Base-by-base conservation (phyloP, 2,329 filamentous ascomycete species). In the Pseudogymnoascus sp. region DNA sequence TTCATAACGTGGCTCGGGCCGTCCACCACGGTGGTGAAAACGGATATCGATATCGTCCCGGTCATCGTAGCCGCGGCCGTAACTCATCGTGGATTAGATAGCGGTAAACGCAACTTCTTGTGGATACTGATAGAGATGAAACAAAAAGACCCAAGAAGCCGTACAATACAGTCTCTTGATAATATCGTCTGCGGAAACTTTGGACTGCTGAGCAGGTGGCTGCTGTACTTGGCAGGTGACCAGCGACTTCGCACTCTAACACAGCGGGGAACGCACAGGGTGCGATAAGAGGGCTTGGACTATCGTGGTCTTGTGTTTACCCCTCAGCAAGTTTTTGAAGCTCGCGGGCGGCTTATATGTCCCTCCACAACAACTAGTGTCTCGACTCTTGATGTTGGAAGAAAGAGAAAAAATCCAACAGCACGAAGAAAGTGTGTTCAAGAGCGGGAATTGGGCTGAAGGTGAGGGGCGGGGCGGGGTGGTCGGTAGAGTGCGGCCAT, bases 1-100 rank as follows among this genome's bases (percentile, higher is more conserved):
- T 26, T 54, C 47, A 33, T 33, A 54, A 54, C 47, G 47, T 54
- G 47, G 47, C 29, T 54, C 47, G 47, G 47, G 9, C 73, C 47
- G 47, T 13, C 47, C 47, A 37, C 35, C 35, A 37, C 75, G 76
- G 62, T 69, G 74, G 60, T 74, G 74, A 63, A 82, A 71, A 47
- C 73, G 79, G 66, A 84, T 76, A 66, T 84, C 78, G 59, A 83
- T 68, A 54, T 85, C 82, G 31, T 83, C 81, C 35, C 84, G 80
- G 65, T 81, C 77, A 61, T 78, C 76, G 67, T 78, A 80, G 68
- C 78, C 78, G 65, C 69, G 74, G 10, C 41, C 41, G 47, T 54
- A 54, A 33, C 47, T 54, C 47, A 54, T 54, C 47, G 47, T 54
- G 29, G 21, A 54, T 54, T 35, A 54, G 29, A 54, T 54, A 33